Evolutionary conservation across 192 early-diverging fungal genomes (phyloP).

Genomic region (Lobosporangium transversale): DNA sequence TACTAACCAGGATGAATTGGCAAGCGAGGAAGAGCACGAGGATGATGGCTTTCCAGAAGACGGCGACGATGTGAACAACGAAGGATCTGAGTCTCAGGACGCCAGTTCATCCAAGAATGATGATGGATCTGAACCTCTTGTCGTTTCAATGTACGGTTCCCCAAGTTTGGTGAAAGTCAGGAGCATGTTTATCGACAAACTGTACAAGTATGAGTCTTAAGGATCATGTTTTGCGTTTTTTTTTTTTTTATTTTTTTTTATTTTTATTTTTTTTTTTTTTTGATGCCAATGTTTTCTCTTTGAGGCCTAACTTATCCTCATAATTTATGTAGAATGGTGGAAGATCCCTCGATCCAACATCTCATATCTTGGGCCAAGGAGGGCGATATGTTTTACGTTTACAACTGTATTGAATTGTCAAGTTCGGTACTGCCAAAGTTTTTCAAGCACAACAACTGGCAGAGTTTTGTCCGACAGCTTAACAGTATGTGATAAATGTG

Average conservation of each 20-base stretch:
- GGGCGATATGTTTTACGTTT: constrained; percentile 90
- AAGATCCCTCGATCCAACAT: constrained; percentile 69
- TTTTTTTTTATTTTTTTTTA: too few relatives aligned
- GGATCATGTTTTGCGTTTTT: too few relatives aligned
- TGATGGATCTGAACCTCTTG: constrained; percentile 30
- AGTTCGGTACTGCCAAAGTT: constrained; percentile 82
- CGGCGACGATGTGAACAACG: constrained; percentile 30
- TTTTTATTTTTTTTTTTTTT: too few relatives aligned
- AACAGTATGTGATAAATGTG: constrained; percentile 67
- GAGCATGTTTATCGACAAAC: constrained; percentile 52
- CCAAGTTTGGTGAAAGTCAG: constrained; percentile 48
- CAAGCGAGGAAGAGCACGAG: constrained; percentile 36
- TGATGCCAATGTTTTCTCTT: too few relatives aligned
- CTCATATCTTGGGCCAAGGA: constrained; percentile 82
- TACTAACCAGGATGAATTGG: constrained; percentile 18
- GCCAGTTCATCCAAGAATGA: constrained; percentile 48
- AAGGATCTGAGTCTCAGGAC: constrained; percentile 31
- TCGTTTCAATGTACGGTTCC: constrained; percentile 50
- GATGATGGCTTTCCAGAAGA: constrained; percentile 41
- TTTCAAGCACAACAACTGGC: constrained; percentile 94
- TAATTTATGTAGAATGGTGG: constrained; percentile 79
- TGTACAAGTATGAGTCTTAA: constrained; percentile 35
- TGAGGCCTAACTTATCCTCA: too few relatives aligned
- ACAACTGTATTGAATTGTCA: constrained; percentile 85
- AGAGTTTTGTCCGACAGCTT: constrained; percentile 89